Conservation (phyloP, 2,329 filamentous ascomycete genomes). For the Tetracladium maxilliforme region DNA sequence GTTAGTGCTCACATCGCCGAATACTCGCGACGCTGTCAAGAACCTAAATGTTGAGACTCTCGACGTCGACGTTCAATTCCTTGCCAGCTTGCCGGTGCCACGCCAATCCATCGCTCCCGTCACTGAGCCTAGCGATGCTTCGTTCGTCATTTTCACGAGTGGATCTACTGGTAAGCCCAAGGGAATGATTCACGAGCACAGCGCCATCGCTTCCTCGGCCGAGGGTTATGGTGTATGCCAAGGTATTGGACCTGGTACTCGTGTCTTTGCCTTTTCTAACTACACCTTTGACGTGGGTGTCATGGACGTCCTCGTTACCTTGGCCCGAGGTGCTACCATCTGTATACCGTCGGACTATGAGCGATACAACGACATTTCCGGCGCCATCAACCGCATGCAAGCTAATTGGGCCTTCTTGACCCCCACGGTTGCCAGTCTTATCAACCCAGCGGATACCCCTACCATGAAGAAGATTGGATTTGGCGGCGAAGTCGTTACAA, state of each 20-base stretch:
- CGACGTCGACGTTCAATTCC: too few relatives aligned
- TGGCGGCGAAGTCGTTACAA: slow-evolving; percentile 17
- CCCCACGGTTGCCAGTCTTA: slow-evolving; percentile 12
- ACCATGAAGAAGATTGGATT: slow-evolving; percentile 9
- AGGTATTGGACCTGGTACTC: too few relatives aligned
- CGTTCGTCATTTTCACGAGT: slow-evolving; percentile 1
- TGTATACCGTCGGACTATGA: slow-evolving; percentile 23
- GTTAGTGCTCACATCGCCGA: too few relatives aligned
- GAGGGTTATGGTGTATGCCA: too few relatives aligned
- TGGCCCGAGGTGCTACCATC: slow-evolving; percentile 20
- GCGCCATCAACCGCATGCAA: slow-evolving; percentile 10
- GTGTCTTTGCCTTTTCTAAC: too few relatives aligned
- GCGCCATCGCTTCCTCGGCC: too few relatives aligned
- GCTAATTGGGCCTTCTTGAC: slow-evolving; percentile 12
- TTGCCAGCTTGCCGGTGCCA: too few relatives aligned
- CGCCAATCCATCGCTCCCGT: too few relatives aligned
- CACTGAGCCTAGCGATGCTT: slow-evolving; percentile 5
- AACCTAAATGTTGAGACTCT: too few relatives aligned
- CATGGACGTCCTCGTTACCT: slow-evolving; percentile 18
- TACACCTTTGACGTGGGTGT: slow-evolving; percentile 24
- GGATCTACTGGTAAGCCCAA: neutral
- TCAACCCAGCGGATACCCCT: slow-evolving; percentile 10
- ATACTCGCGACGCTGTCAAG: too few relatives aligned
- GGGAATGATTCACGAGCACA: neutral
- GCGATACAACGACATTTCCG: slow-evolving; percentile 19